A percentile compares a stretch with the other conserved stretches of the same genome.
Evolutionary conservation across 345 rosid species (phyloP).

Genomic region (Dipteronia dyeriana): DNA sequence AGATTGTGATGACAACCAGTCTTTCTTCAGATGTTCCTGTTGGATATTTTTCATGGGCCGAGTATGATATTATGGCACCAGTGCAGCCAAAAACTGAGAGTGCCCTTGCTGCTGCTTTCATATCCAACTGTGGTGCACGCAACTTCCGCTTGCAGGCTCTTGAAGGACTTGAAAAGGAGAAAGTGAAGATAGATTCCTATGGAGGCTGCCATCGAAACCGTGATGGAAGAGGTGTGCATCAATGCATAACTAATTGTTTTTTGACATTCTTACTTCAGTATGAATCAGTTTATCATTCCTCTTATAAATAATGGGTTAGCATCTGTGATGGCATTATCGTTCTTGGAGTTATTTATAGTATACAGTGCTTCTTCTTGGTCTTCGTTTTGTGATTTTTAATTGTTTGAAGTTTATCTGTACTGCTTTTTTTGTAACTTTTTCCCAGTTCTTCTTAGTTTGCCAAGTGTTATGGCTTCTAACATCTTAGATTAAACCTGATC

Average conservation of each 20-base stretch:
- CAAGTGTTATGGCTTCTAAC: not conserved
- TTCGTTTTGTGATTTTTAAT: not conserved
- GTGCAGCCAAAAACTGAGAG: conserved; percentile 77
- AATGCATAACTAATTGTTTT: conserved; percentile 1
- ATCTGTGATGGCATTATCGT: not conserved
- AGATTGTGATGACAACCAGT: conserved; percentile 90
- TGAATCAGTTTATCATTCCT: not conserved
- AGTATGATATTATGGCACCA: conserved; percentile 94
- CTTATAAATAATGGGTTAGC: not conserved
- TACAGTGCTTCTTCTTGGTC: not conserved
- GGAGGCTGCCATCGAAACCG: conserved; percentile 86
- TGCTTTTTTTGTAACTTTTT: not conserved
- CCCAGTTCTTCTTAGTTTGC: not conserved
- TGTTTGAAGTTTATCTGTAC: not conserved
- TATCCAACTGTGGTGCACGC: conserved; percentile 89
- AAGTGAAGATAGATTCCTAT: conserved; percentile 77
- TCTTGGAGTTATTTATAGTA: not conserved
- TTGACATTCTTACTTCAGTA: not conserved
- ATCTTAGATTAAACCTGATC: not conserved
- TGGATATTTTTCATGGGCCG: conserved; percentile 99
- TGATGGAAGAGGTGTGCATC: conserved; percentile 66
- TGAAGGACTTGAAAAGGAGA: conserved; percentile 59
- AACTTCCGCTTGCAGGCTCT: conserved; percentile 92
- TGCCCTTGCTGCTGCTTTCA: conserved; percentile 94
- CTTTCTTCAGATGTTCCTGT: conserved; percentile 99